Conservation (phyloP, 2,329 filamentous ascomycete genomes). For the Cordyceps cateniannulata region DNA sequence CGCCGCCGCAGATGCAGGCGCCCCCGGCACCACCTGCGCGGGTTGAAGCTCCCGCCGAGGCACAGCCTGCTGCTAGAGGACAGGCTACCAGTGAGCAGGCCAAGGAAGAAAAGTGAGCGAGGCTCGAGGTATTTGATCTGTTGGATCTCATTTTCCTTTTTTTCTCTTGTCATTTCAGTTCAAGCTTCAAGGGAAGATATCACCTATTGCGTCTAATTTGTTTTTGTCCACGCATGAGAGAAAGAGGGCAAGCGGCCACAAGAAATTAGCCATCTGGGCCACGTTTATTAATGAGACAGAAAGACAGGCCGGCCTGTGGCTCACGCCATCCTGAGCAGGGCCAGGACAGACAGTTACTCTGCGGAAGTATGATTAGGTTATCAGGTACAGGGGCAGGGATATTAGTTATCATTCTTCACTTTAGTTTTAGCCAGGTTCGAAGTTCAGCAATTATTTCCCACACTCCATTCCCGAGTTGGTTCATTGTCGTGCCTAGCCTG, state of each 20-base stretch:
- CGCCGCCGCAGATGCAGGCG: conserved; percentile 10
- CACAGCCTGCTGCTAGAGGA: background rate
- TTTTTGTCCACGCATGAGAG: background rate
- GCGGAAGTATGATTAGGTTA: background rate
- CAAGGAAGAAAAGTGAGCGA: conserved; percentile 75
- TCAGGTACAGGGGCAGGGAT: background rate
- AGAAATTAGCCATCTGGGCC: background rate
- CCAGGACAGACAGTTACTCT: background rate
- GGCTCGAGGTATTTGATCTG: conserved; percentile 64
- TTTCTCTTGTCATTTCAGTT: background rate
- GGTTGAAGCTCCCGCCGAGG: background rate
- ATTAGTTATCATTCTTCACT: conserved; percentile 3
- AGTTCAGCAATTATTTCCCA: background rate
- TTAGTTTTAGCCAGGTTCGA: background rate
- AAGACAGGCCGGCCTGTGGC: background rate
- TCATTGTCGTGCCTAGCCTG: background rate
- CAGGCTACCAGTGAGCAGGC: conserved; percentile 13
- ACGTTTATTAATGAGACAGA: conserved; percentile 1
- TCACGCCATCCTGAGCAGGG: background rate
- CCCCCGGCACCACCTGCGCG: background rate
- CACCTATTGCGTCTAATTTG: background rate
- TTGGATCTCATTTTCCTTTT: background rate
- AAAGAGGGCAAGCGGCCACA: background rate
- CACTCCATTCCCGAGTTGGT: background rate
- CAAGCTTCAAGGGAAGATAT: background rate